These are phyloP conservation scores for Dentiscutata heterogama DNA, from an alignment of 371 early-diverging fungal species.

Conservation along the genomic window DNA sequence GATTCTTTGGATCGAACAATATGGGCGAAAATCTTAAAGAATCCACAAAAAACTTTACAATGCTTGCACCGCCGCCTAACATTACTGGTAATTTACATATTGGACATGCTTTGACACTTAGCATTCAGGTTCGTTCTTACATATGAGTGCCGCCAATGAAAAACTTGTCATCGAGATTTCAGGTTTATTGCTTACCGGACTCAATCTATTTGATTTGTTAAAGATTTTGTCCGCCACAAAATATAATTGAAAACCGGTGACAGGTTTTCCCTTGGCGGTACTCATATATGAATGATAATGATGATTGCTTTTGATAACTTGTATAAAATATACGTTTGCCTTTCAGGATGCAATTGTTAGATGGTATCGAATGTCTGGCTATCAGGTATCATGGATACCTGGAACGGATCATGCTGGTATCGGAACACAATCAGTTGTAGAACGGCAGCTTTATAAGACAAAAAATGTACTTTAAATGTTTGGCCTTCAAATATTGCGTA, in stretches of 20 bases:
- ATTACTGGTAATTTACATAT: slow-evolving; percentile 97
- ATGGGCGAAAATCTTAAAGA: background rate
- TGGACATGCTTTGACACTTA: slow-evolving; percentile 95
- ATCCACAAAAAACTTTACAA: slow-evolving; percentile 60
- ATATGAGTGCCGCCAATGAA: no score
- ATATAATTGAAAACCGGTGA: no score
- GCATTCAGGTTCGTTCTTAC: slow-evolving; percentile 67
- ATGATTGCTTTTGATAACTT: background rate
- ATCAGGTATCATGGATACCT: slow-evolving; percentile 89
- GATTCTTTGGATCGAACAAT: slow-evolving; percentile 48
- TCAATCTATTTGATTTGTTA: no score
- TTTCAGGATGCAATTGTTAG: slow-evolving; percentile 86
- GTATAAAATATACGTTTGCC: no score
- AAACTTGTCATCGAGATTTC: no score
- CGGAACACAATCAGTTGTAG: slow-evolving; percentile 96
- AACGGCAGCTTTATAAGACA: slow-evolving; percentile 84
- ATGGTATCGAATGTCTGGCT: slow-evolving; percentile 90
- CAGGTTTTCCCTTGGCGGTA: no score
- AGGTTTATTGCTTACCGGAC: no score
- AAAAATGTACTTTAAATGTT: slow-evolving; percentile 47
- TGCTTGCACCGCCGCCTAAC: slow-evolving; percentile 97
- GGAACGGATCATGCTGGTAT: slow-evolving; percentile 99
- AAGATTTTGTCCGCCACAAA: no score
- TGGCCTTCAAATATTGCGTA: background rate
- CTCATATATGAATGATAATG: no score